Conservation (phyloP, 78 protist genomes). For the Creolimax fragrantissima region DNA sequence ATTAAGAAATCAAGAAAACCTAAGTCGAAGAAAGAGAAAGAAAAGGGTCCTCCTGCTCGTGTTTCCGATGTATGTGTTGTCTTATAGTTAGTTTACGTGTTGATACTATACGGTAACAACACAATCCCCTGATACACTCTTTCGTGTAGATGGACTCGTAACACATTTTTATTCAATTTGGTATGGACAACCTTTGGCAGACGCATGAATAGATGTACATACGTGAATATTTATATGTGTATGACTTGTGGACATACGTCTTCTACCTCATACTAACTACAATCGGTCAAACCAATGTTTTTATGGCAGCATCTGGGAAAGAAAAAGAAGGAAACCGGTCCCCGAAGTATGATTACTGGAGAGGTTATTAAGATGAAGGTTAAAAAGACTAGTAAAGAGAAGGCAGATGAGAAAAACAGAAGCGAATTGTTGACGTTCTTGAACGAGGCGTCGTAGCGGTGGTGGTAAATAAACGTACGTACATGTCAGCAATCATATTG, state of each 20-base stretch:
- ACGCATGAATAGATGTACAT: neutral
- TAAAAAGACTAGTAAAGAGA: constrained; percentile 5
- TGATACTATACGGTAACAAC: neutral
- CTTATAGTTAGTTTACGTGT: neutral
- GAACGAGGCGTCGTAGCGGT: neutral
- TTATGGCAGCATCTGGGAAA: neutral
- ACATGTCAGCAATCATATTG: no score
- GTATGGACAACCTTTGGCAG: neutral
- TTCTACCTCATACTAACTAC: neutral
- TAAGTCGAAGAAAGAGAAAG: neutral
- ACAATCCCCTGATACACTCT: neutral
- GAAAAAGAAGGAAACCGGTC: neutral
- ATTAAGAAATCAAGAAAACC: neutral
- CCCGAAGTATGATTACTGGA: neutral
- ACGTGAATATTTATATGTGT: neutral
- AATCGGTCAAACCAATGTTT: no score
- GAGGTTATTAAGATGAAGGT: constrained; percentile 1
- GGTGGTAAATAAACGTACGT: no score
- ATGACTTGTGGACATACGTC: neutral
- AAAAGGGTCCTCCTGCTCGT: neutral
- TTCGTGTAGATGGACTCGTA: neutral
- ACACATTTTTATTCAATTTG: neutral
- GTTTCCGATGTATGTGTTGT: neutral
- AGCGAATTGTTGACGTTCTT: neutral
- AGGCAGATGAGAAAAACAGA: neutral